Conservation (phyloP, 2,329 filamentous ascomycete species). For the Diplodia corticola region DNA sequence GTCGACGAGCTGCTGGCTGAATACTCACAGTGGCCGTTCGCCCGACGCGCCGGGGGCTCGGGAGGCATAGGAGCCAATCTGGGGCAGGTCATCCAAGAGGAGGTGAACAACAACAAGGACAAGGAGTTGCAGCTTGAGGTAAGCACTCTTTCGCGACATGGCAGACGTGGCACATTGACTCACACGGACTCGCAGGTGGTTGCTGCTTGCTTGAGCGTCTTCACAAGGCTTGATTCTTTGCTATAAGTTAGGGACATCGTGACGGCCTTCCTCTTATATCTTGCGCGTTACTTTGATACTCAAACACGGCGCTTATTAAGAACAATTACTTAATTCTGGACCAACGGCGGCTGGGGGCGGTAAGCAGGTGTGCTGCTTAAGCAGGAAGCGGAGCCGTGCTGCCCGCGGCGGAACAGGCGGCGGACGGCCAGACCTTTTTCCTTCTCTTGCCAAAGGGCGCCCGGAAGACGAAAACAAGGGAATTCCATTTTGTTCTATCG, state of each 20-base stretch:
- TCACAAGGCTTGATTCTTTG: conserved; percentile 93
- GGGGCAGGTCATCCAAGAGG: conserved; percentile 81
- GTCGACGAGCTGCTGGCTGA: conserved; percentile 94
- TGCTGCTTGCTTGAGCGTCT: conserved; percentile 93
- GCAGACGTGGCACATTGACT: conserved; percentile 21
- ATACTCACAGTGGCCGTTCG: conserved; percentile 98
- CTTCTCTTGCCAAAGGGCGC: conserved; percentile 19
- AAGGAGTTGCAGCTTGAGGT: conserved; percentile 97
- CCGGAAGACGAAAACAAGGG: conserved; percentile 21
- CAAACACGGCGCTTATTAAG: conserved; percentile 1
- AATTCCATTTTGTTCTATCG: conserved; percentile 11
- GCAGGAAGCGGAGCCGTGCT: neutral
- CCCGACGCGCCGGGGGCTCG: conserved; percentile 70
- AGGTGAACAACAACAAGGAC: conserved; percentile 82
- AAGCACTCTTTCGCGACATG: conserved; percentile 33
- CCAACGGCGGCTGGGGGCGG: neutral
- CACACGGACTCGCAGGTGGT: conserved; percentile 60
- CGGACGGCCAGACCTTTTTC: neutral
- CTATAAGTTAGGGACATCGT: conserved; percentile 57
- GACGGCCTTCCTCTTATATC: conserved; percentile 11
- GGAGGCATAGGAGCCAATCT: conserved; percentile 91
- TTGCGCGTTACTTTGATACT: conserved; percentile 2
- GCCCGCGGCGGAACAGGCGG: neutral
- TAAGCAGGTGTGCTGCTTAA: neutral
- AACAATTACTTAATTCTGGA: conserved; percentile 17